Conservation (phyloP, 129 eudicot species). For the Flaveria robusta region DNA sequence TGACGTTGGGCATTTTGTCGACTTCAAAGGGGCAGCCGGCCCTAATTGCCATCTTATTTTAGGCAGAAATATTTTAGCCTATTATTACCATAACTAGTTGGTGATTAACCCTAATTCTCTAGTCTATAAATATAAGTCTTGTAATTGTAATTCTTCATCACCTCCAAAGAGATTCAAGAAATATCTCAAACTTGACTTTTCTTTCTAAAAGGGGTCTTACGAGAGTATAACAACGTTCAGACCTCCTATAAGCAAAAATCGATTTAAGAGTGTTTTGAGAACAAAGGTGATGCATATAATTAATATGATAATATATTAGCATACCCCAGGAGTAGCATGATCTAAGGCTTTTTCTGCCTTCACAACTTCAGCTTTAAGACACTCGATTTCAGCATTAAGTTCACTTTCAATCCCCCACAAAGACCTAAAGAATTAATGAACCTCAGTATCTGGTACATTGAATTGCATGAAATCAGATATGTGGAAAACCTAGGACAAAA, state of each 20-base stretch:
- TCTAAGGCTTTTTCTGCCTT: slow-evolving; percentile 95
- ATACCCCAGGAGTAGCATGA: slow-evolving; percentile 98
- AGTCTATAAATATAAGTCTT: too few relatives aligned
- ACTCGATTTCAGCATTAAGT: slow-evolving; percentile 80
- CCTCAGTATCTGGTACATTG: slow-evolving; percentile 30
- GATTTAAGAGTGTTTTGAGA: slow-evolving; percentile 19
- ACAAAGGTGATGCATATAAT: not conserved
- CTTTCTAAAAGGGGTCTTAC: not conserved
- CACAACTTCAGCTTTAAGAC: slow-evolving; percentile 73
- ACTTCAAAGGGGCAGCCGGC: too few relatives aligned
- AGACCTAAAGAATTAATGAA: slow-evolving; percentile 48
- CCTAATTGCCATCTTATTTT: too few relatives aligned
- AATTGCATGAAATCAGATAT: not conserved
- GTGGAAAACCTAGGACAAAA: not conserved
- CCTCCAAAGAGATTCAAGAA: slow-evolving; percentile 1
- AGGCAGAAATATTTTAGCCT: too few relatives aligned
- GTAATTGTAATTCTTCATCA: not conserved
- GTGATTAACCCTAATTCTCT: too few relatives aligned
- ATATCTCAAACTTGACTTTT: slow-evolving; percentile 10
- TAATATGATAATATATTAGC: slow-evolving; percentile 31
- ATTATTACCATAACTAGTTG: too few relatives aligned
- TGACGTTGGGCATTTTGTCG: not conserved
- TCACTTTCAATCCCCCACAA: slow-evolving; percentile 85
- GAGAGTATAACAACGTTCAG: slow-evolving; percentile 10
- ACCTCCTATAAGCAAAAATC: slow-evolving; percentile 9